Base-by-base conservation (phyloP, 2,329 filamentous ascomycete species). In the Aspergillus spinulosporus region DNA sequence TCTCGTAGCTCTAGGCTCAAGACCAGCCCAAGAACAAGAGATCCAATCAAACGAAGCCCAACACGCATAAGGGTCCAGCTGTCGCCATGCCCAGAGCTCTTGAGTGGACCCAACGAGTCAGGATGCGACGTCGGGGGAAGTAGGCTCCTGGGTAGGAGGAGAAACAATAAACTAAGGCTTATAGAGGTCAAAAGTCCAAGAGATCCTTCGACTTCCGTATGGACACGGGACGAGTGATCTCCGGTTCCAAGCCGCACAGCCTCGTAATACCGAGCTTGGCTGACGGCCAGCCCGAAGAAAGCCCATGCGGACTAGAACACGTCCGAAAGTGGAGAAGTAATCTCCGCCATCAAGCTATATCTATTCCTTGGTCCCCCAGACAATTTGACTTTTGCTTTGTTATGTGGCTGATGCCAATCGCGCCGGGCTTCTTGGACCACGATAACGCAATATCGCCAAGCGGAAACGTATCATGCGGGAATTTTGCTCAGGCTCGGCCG, bases 391-490 rank as follows among this genome's bases (percentile, higher is more conserved):
- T 45, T 52, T 15, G 21, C 31, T 37, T 52, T 28, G 40, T 21
- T 44, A n/a, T 52, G 49, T 52, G 49, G 49, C 49, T 43, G 49
- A 52, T 44, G 39, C 49, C 49, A 52, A 45, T 36, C 31, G 32
- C 7, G 42, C 50, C 42, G 32, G 31, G 15, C 21, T 14, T 37
- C 50, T 52, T 52, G 50, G 49, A 4, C 31, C 31, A 45, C 15
- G 43, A 45, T 14, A 52, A 45, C 50, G 29, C 40, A 5, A 26
- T 28, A 29, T 31, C 32, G 42, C 50, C 42, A 52, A 52, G 50
- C 34, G 11, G 37, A 15, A 14, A 39, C 15, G 26, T 34, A 44
- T 31, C 4, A 52, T 39, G 42, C 32, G 42, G 26, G 32, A 39
- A 46, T 46, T 46, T 45, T 29, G 31, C n/a, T 29, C 21, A 31